phyloP scores from a whole-genome alignment of 768 basidiomycete species.

The Serendipita sp. region DNA sequence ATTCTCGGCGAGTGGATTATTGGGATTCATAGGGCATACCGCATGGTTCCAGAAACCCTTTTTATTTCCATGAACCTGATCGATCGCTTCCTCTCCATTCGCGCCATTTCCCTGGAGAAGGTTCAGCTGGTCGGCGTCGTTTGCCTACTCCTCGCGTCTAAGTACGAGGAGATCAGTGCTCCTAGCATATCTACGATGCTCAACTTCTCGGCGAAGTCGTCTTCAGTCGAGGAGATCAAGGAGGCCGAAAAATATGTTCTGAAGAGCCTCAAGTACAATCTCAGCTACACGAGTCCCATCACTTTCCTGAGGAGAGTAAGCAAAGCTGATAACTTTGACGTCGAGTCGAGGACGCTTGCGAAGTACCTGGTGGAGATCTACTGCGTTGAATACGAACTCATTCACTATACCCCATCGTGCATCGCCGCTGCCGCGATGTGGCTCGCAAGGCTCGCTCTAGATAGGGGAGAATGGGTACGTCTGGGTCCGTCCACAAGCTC shows the following conservation, averaged over 20 bases:
- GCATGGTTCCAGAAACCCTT: slow-evolving; percentile 76
- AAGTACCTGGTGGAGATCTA: slow-evolving; percentile 87
- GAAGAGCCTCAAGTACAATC: slow-evolving; percentile 70
- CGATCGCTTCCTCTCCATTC: slow-evolving; percentile 48
- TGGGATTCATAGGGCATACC: slow-evolving; percentile 77
- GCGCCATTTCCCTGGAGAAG: slow-evolving; percentile 65
- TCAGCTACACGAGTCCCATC: slow-evolving; percentile 78
- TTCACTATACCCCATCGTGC: slow-evolving; percentile 58
- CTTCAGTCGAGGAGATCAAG: slow-evolving; percentile 64
- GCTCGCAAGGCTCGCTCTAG: slow-evolving; percentile 67
- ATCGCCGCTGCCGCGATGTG: slow-evolving; percentile 75
- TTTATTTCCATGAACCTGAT: slow-evolving; percentile 78
- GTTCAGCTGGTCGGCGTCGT: slow-evolving; percentile 84
- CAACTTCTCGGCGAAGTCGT: slow-evolving; percentile 62
- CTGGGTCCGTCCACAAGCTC: background rate
- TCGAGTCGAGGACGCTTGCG: slow-evolving; percentile 68
- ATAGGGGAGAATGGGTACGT: slow-evolving; percentile 77
- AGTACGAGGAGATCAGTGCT: slow-evolving; percentile 85
- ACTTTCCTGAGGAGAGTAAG: slow-evolving; percentile 77
- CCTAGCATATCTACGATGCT: slow-evolving; percentile 73
- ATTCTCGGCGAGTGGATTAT: slow-evolving; percentile 89
- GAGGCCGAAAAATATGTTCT: slow-evolving; percentile 82
- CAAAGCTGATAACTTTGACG: slow-evolving; percentile 86
- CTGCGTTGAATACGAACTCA: slow-evolving; percentile 62
- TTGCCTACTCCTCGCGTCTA: slow-evolving; percentile 74